Evolutionary conservation across 768 basidiomycete genomes (phyloP), one percentile per base, ranked within the genome.

Genomic region (Leccinum sublutescens): DNA sequence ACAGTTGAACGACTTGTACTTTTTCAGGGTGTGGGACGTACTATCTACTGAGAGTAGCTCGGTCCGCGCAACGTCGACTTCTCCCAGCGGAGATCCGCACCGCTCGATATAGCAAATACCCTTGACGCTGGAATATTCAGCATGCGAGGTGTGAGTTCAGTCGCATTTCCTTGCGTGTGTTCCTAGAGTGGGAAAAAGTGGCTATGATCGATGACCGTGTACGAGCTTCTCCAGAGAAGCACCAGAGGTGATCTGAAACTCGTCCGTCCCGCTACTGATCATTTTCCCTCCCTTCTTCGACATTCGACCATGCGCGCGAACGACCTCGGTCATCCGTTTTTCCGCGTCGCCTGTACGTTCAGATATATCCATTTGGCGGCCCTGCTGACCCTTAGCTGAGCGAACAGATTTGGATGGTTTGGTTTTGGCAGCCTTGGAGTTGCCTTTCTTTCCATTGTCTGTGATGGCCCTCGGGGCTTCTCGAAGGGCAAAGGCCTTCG

Each of bases 401-500:
- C 56, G 68, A 47, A 47, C 14, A 14, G 56, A 21, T 50, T 63
- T 63, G 1, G 33, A 11, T 17, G 15, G 31, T 40, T 54, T 66
- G 31, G 27, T 21, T 56, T 57, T 55, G 38, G 52, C 15, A n/a
- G 19, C 7, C 50, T 47, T 62, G 15, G 61, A 21, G 2, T 1
- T 54, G 19, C 50, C 29, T 53, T 74, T 70, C 55, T 64, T 72
- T 48, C 58, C 57, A 3, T 66, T 56, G 7, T 65, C 63, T 9
- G 66, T 71, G 55, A 82, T 68, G 2, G 67, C 67, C 25, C 69
- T 77, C 1, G 94, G 93, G 9, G 94, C 89, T 29, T 95, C 94
- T 31, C 94, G 89, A 62, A 95, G 79, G 1, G 91, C 91, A 67
- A 96, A 96, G 1, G 93, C 85, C 74, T 96, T 95, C 15, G 95